A percentile compares a stretch with the other conserved stretches of the same genome.
These are phyloP conservation scores for Globisporangium yorkense DNA, from an alignment of 352 stramenopile genomes.

Conservation along the genomic window DNA sequence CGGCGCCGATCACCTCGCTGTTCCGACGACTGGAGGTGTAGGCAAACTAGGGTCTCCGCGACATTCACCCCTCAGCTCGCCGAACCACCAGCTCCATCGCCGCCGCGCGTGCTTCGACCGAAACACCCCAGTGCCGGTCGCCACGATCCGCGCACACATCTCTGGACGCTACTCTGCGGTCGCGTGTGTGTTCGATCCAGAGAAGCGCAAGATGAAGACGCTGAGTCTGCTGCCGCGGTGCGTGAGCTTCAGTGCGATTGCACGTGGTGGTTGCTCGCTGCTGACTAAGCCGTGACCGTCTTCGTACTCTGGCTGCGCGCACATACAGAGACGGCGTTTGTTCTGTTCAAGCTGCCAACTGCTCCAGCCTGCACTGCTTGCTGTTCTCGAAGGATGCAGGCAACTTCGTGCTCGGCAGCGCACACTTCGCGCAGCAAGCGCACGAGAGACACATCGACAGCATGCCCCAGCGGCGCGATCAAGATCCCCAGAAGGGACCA, in stretches of 20 bases:
- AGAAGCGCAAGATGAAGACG: slow-evolving; percentile 14
- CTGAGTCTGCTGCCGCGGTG: slow-evolving; percentile 15
- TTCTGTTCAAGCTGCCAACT: slow-evolving; percentile 15
- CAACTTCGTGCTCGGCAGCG: slow-evolving; percentile 25
- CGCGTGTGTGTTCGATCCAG: slow-evolving; percentile 27
- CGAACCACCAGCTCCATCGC: background rate
- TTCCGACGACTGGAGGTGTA: slow-evolving; percentile 1
- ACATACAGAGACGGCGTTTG: background rate
- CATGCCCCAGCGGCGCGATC: background rate
- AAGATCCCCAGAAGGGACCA: background rate
- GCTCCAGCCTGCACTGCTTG: slow-evolving; percentile 43
- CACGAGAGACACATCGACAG: slow-evolving; percentile 10
- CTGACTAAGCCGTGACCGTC: too few species aligned
- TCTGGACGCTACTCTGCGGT: slow-evolving; percentile 20
- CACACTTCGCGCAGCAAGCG: slow-evolving; percentile 25
- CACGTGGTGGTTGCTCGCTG: background rate
- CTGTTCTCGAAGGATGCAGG: slow-evolving; percentile 32
- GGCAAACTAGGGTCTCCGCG: background rate
- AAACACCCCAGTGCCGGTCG: slow-evolving; percentile 4
- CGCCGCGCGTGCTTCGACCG: slow-evolving; percentile 3
- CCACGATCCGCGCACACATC: slow-evolving; percentile 14
- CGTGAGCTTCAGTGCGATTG: background rate
- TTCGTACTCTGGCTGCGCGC: background rate
- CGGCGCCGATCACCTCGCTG: slow-evolving; percentile 38
- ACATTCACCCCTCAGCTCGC: slow-evolving; percentile 1